A percentile compares a stretch with the other conserved stretches of the same genome.
These are phyloP conservation scores for Xerocomus spinulosus DNA, from an alignment of 768 basidiomycete genomes.

Conservation along the genomic window DNA sequence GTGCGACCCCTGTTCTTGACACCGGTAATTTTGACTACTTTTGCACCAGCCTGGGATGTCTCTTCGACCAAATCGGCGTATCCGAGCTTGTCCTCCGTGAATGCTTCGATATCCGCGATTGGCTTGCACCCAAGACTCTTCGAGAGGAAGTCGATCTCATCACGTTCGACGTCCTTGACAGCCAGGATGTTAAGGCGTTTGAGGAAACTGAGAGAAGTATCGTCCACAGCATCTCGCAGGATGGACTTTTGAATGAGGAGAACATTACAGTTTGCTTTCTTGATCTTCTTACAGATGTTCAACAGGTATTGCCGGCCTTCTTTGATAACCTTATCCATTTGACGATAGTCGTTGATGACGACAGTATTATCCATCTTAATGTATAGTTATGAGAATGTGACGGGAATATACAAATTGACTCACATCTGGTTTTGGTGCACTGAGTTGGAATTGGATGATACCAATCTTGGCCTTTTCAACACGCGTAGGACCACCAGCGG, in stretches of 20 bases:
- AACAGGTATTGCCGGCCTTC: constrained; percentile 97
- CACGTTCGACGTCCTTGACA: constrained; percentile 96
- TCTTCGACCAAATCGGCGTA: constrained; percentile 96
- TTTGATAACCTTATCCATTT: constrained; percentile 99
- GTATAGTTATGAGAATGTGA: neutral
- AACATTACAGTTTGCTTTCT: constrained; percentile 99
- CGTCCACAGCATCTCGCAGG: constrained; percentile 97
- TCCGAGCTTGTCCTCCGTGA: constrained; percentile 96
- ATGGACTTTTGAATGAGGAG: constrained; percentile 99
- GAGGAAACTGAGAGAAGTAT: constrained; percentile 94
- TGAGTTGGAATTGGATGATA: constrained; percentile 96
- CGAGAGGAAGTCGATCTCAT: constrained; percentile 96
- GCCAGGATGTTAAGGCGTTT: constrained; percentile 95
- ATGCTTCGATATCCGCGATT: constrained; percentile 94
- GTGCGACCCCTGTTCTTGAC: constrained; percentile 94
- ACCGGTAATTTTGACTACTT: constrained; percentile 92
- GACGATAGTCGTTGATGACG: constrained; percentile 97
- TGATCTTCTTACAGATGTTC: constrained; percentile 98
- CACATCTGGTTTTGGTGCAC: constrained; percentile 96
- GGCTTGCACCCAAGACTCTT: constrained; percentile 95
- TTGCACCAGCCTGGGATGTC: constrained; percentile 70
- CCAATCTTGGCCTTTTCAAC: constrained; percentile 99
- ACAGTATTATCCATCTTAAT: constrained; percentile 96
- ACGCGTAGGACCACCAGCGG: constrained; percentile 89
- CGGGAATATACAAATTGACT: constrained; percentile 23